These are phyloP conservation scores for Podila verticillata DNA, from an alignment of 192 early-diverging fungal species.

Conservation along the genomic window DNA sequence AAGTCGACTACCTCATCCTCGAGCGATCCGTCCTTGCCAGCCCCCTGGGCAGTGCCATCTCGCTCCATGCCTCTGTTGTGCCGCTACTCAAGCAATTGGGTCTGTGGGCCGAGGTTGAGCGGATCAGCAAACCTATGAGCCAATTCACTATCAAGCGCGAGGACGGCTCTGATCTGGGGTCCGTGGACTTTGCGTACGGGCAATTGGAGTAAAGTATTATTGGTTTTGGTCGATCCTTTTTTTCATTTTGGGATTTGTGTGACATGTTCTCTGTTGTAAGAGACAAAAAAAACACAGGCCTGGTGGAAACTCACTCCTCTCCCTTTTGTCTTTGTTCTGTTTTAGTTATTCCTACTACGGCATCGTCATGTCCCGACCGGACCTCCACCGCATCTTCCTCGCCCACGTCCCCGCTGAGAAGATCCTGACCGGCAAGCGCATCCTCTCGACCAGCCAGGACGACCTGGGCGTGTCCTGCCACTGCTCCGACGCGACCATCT, in stretches of 20 bases:
- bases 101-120: conserved; percentile 33
- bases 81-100: conserved; percentile 40
- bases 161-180: conserved; percentile 42
- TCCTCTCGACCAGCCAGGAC: conserved; percentile 30
- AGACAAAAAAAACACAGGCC: neutral
- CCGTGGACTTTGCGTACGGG: conserved; percentile 35
- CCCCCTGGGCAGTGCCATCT: conserved; percentile 41
- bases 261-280: neutral
- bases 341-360: conserved; percentile 42
- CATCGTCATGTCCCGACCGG: conserved; percentile 21
- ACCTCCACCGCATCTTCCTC: conserved; percentile 28
- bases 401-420: conserved; percentile 29
- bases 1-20: conserved; percentile 44
- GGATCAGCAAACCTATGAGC: conserved; percentile 41
- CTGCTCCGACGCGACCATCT: conserved; percentile 32
- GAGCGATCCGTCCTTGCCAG: conserved; percentile 23
- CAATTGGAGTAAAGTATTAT: conserved; percentile 18
- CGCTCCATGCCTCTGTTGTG: conserved; percentile 36
- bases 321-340: neutral
- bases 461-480: conserved; percentile 27
- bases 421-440: conserved; percentile 36
- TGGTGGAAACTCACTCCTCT: neutral
- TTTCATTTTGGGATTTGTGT: neutral
- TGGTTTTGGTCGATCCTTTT: neutral
- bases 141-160: conserved; percentile 48